Evolutionary conservation across 176 grass and related monocot genomes (phyloP).

Genomic region (Cocos nucifera): DNA sequence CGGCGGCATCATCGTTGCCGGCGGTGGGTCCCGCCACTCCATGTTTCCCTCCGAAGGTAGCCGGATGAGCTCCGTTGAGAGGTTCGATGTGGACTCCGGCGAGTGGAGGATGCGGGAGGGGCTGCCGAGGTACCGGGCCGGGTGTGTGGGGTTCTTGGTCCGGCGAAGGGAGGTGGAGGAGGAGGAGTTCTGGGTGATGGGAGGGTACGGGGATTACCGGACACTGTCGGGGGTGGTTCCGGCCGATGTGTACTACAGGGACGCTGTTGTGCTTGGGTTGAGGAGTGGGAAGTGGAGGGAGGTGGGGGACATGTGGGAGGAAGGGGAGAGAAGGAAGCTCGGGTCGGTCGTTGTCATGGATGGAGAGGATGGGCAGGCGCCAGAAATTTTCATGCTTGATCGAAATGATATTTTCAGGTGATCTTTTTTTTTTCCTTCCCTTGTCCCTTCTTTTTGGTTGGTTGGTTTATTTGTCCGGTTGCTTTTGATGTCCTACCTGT

Average conservation of each 20-base stretch:
- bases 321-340: slow-evolving; percentile 55
- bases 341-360: slow-evolving; percentile 43
- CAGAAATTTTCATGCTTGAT: slow-evolving; percentile 66
- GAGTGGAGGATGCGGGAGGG: slow-evolving; percentile 38
- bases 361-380: slow-evolving; percentile 39
- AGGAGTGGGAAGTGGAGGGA: slow-evolving; percentile 67
- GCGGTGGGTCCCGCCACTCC: slow-evolving; percentile 70
- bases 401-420: slow-evolving; percentile 59
- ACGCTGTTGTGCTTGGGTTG: slow-evolving; percentile 61
- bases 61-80: slow-evolving; percentile 53
- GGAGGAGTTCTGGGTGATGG: slow-evolving; percentile 97
- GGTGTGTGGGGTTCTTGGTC: slow-evolving; percentile 60
- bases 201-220: slow-evolving; percentile 59
- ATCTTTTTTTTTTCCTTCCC: background rate
- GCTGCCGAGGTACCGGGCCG: slow-evolving; percentile 60
- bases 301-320: slow-evolving; percentile 71
- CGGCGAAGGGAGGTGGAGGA: slow-evolving; percentile 21
- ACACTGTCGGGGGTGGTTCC: slow-evolving; percentile 69
- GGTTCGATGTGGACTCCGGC: slow-evolving; percentile 28
- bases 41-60: slow-evolving; percentile 59
- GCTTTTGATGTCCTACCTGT: too few relatives aligned
- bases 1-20: slow-evolving; percentile 47
- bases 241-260: slow-evolving; percentile 53
- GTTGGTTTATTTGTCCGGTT: too few relatives aligned
- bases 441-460: background rate